phyloP scores from a whole-genome alignment of 2,329 filamentous ascomycete species.

The Fusarium albidum region DNA sequence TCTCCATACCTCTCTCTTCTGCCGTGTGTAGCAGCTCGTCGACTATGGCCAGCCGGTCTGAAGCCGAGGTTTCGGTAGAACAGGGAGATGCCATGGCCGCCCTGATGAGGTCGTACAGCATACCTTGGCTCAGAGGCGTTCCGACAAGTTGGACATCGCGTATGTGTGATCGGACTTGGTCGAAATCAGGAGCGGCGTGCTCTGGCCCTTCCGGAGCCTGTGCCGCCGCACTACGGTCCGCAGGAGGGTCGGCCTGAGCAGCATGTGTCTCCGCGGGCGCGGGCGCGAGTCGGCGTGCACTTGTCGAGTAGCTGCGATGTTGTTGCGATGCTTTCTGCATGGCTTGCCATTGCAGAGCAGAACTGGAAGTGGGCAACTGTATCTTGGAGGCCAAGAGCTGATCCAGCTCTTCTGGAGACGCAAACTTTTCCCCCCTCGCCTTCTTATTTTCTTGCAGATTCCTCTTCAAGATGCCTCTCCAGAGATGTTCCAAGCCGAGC shows the following conservation, averaged over 20 bases:
- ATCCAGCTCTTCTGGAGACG: slow-evolving; percentile 40
- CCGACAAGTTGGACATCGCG: slow-evolving; percentile 51
- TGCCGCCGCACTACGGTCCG: neutral
- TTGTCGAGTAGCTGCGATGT: slow-evolving; percentile 46
- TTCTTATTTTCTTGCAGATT: slow-evolving; percentile 44
- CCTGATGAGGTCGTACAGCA: slow-evolving; percentile 49
- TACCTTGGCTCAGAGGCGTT: slow-evolving; percentile 45
- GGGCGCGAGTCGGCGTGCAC: slow-evolving; percentile 35
- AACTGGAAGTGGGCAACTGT: slow-evolving; percentile 42
- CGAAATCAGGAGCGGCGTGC: slow-evolving; percentile 20
- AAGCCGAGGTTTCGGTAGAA: slow-evolving; percentile 31
- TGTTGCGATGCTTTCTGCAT: slow-evolving; percentile 46
- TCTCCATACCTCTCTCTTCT: slow-evolving; percentile 53
- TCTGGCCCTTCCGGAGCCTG: neutral
- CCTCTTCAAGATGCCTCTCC: slow-evolving; percentile 53
- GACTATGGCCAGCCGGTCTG: slow-evolving; percentile 48
- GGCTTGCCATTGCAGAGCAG: slow-evolving; percentile 47
- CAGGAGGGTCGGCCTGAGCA: neutral
- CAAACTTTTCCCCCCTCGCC: slow-evolving; percentile 39
- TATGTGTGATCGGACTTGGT: slow-evolving; percentile 41
- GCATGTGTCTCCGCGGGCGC: neutral
- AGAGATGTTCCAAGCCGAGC: slow-evolving; percentile 62
- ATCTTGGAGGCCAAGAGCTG: slow-evolving; percentile 43
- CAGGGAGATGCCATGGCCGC: slow-evolving; percentile 46
- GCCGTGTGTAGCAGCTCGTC: slow-evolving; percentile 55